Evolutionary conservation across 371 early-diverging fungal species (phyloP), one percentile per base, ranked within the genome.

Genomic region (Syncephalis fuscata): DNA sequence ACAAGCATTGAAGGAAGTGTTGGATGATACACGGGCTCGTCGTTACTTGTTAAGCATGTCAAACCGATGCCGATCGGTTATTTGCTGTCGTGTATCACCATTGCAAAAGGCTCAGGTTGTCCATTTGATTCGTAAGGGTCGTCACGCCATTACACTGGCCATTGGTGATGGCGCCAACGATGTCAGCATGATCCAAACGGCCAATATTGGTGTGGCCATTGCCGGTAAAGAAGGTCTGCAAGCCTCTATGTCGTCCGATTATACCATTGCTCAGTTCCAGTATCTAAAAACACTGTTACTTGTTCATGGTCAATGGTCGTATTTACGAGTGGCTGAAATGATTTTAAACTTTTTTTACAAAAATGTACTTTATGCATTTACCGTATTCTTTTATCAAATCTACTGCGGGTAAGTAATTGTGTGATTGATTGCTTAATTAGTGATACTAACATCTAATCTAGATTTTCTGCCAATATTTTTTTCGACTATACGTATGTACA

Each of bases 141-240:
- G 67, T 39, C 70, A 69, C 44, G 78, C 78, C 19, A 77, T 79
- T 40, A 90, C 85, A 47, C 70, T 91, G 45, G 95, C 88, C 11
- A 88, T 98, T 40, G 99, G 99, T 16, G 99, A 99, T 64, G 99
- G 99, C 8, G 97, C 96, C 47, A 92, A 92, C 59, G 94, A 92
- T 67, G 97, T 85, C 45, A 82, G 70, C 48, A 91, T 85, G 92
- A 85, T 86, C 64, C 79, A 89, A 64, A 90, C 85, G 3, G 93
- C 99, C 10, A 81, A 97, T 64, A 81, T 99, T 42, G 97, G 95
- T 22, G 78, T 94, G 17, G 95, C 88, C 40, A 94, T 94, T 51
- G 73, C 80, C 7, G 95, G 95, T 17, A 80, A 85, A 57, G 95
- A 94, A 66, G 95, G 89, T 32, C 68, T 73, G 32, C 92, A 91